Evolutionary conservation across 306 rosid species (phyloP).

Genomic region (Rosa persica): DNA sequence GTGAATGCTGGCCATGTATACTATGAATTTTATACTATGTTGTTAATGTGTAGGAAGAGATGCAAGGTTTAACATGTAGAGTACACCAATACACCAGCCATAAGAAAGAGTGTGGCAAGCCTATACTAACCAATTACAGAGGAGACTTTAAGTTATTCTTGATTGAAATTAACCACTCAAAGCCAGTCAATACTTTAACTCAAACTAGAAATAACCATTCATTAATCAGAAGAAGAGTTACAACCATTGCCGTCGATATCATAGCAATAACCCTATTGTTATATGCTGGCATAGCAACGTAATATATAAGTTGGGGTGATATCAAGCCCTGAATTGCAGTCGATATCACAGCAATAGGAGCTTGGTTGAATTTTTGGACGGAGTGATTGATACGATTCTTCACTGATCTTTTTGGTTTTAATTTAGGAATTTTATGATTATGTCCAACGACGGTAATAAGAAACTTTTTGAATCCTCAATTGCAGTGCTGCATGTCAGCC

Average conservation of each 20-base stretch:
- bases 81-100: neutral
- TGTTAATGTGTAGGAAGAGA: neutral
- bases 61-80: neutral
- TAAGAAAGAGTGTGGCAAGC: neutral
- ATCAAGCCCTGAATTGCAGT: neutral
- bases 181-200: neutral
- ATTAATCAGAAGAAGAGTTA: neutral
- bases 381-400: neutral
- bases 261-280: neutral
- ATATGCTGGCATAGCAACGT: neutral
- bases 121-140: neutral
- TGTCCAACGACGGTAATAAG: neutral
- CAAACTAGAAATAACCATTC: neutral
- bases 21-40: neutral
- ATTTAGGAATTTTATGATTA: neutral
- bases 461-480: slow-evolving; percentile 6
- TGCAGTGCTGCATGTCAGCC: neutral
- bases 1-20: neutral
- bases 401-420: neutral
- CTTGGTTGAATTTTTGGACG: neutral
- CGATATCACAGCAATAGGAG: neutral
- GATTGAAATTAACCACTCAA: neutral
- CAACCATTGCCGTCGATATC: neutral
- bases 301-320: neutral
- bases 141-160: neutral